These are phyloP conservation scores for Penicillium crustosum DNA, from an alignment of 2,329 filamentous ascomycete genomes.

Conservation along the genomic window DNA sequence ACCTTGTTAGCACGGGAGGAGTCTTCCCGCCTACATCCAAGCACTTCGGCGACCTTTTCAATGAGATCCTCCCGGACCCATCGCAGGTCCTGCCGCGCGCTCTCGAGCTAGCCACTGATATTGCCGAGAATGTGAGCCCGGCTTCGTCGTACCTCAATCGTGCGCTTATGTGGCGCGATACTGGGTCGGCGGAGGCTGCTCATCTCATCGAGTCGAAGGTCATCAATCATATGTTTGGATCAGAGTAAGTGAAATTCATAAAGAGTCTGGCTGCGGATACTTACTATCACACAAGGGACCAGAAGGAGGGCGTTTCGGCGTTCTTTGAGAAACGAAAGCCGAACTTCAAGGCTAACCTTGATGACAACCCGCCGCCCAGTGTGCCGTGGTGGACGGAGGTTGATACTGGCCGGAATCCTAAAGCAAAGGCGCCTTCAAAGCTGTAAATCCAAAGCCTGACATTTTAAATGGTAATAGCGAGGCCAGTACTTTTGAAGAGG, in stretches of 20 bases:
- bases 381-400: conserved; percentile 70
- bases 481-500: background rate
- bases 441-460: conserved; percentile 16
- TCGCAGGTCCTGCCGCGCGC: conserved; percentile 64
- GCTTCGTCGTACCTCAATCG: conserved; percentile 67
- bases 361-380: conserved; percentile 57
- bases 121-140: conserved; percentile 64
- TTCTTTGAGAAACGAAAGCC: conserved; percentile 69
- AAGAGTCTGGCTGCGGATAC: background rate
- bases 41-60: conserved; percentile 59
- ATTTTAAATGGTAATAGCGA: background rate
- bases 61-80: conserved; percentile 59
- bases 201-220: conserved; percentile 63
- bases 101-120: conserved; percentile 64
- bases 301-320: conserved; percentile 65
- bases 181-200: conserved; percentile 63
- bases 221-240: conserved; percentile 43
- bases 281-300: conserved; percentile 53
- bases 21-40: conserved; percentile 55
- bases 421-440: conserved; percentile 25
- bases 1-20: conserved; percentile 60
- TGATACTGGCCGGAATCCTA: conserved; percentile 40
- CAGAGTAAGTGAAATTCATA: conserved; percentile 22
- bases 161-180: conserved; percentile 64
- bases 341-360: conserved; percentile 61